These are phyloP conservation scores for Quercus robur DNA, from an alignment of 306 rosid genomes.

Conservation along the genomic window DNA sequence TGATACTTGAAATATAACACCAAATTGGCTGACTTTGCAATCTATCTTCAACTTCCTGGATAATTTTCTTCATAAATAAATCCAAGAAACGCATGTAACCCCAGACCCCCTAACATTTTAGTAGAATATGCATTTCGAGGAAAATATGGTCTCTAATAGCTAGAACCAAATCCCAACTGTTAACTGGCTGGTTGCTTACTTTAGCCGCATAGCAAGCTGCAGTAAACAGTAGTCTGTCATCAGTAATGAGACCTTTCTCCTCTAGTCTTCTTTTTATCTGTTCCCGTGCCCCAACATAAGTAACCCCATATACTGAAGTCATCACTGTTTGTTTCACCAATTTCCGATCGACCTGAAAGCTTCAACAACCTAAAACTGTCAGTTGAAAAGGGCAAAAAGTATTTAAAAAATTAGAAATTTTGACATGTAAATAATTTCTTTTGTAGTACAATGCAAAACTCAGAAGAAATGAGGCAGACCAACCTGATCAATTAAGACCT, in stretches of 20 bases:
- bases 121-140: conserved; percentile 7
- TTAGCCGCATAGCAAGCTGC: conserved; percentile 87
- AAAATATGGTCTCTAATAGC: conserved; percentile 6
- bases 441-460: conserved; percentile 13
- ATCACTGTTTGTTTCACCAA: conserved; percentile 87
- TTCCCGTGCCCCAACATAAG: conserved; percentile 83
- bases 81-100: neutral
- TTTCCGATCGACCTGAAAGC: conserved; percentile 80
- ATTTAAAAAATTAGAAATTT: neutral
- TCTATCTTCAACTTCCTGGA: neutral
- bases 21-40: neutral
- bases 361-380: conserved; percentile 21
- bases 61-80: neutral
- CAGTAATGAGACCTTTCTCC: conserved; percentile 76
- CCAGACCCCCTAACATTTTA: neutral
- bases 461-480: conserved; percentile 13
- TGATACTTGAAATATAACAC: neutral
- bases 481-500: conserved; percentile 71
- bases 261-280: conserved; percentile 81
- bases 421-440: conserved; percentile 9
- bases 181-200: conserved; percentile 41
- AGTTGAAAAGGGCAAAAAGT: neutral
- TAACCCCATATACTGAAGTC: conserved; percentile 93
- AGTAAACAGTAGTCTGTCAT: conserved; percentile 57
- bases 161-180: neutral